These are phyloP conservation scores for Thymus mandschuricus DNA, from an alignment of 257 asterid species.

Conservation along the genomic window DNA sequence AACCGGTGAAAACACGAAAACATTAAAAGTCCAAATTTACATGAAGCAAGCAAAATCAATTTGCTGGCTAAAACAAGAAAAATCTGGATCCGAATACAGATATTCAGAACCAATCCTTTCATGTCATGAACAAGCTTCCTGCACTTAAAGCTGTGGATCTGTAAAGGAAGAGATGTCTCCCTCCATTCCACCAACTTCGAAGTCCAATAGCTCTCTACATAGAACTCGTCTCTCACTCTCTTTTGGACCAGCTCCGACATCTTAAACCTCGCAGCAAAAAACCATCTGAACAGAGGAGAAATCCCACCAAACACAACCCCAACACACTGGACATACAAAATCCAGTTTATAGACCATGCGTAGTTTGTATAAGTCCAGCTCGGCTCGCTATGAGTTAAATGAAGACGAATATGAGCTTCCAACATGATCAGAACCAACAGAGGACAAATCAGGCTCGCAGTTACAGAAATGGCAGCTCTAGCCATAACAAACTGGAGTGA, in stretches of 20 bases:
- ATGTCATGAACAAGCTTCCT: slow-evolving; percentile 30
- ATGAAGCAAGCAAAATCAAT: slow-evolving; percentile 12
- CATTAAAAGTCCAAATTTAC: not conserved
- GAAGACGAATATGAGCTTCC: slow-evolving; percentile 24
- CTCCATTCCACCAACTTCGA: slow-evolving; percentile 36
- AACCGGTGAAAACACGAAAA: not conserved
- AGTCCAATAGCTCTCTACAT: slow-evolving; percentile 39
- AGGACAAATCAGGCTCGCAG: slow-evolving; percentile 34
- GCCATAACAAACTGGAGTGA: slow-evolving; percentile 31
- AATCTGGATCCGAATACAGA: slow-evolving; percentile 26
- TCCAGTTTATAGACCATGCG: slow-evolving; percentile 36
- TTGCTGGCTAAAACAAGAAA: slow-evolving; percentile 33
- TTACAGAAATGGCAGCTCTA: slow-evolving; percentile 29
- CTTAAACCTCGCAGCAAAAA: slow-evolving; percentile 16
- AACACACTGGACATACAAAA: slow-evolving; percentile 27
- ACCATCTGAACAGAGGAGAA: slow-evolving; percentile 37
- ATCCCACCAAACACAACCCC: slow-evolving; percentile 36
- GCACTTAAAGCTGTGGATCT: slow-evolving; percentile 7
- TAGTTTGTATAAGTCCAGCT: slow-evolving; percentile 21
- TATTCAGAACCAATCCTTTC: slow-evolving; percentile 26
- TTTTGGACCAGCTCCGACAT: not conserved
- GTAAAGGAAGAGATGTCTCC: slow-evolving; percentile 30
- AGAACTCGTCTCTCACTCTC: slow-evolving; percentile 22
- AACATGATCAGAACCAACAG: slow-evolving; percentile 17
- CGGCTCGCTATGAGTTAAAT: not conserved